These are phyloP conservation scores for Scopulariopsis brevicaulis DNA, from an alignment of 2,329 filamentous ascomycete genomes.

Conservation along the genomic window DNA sequence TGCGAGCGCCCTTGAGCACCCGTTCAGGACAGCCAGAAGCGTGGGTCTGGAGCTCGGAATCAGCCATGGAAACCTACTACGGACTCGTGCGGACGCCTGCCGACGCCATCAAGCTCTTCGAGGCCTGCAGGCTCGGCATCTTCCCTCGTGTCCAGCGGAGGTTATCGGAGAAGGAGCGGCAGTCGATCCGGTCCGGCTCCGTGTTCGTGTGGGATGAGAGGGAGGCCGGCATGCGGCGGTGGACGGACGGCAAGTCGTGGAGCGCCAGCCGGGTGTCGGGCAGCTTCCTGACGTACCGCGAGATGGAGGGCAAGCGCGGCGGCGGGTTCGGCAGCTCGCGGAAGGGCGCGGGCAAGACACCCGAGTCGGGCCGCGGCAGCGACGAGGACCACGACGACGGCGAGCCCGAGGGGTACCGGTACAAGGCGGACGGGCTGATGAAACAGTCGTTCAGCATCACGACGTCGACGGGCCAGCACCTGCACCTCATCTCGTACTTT, in stretches of 20 bases:
- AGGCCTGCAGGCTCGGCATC: conserved; percentile 82
- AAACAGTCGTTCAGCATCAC: conserved; percentile 99
- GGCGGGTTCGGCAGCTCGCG: conserved; percentile 54
- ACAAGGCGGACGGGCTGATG: conserved; percentile 95
- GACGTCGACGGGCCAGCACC: conserved; percentile 74
- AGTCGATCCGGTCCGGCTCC: conserved; percentile 90
- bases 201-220: conserved; percentile 99
- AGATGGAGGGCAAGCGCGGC: conserved; percentile 97
- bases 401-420: conserved; percentile 83
- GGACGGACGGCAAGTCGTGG: conserved; percentile 99
- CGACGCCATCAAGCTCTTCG: conserved; percentile 97
- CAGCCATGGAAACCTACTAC: conserved; percentile 85
- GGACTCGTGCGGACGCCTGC: conserved; percentile 90
- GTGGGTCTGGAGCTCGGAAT: not conserved
- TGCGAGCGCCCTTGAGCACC: not conserved
- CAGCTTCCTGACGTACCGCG: conserved; percentile 92
- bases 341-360: conserved; percentile 56
- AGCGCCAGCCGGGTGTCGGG: conserved; percentile 94
- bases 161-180: conserved; percentile 91
- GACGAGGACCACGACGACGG: conserved; percentile 78
- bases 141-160: conserved; percentile 86
- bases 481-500: conserved; percentile 97
- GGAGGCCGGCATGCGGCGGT: conserved; percentile 94
- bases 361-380: conserved; percentile 69
- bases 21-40: not conserved